Base-by-base conservation (phyloP, 2,329 filamentous ascomycete species). In the Aspergillus carbonarius region DNA sequence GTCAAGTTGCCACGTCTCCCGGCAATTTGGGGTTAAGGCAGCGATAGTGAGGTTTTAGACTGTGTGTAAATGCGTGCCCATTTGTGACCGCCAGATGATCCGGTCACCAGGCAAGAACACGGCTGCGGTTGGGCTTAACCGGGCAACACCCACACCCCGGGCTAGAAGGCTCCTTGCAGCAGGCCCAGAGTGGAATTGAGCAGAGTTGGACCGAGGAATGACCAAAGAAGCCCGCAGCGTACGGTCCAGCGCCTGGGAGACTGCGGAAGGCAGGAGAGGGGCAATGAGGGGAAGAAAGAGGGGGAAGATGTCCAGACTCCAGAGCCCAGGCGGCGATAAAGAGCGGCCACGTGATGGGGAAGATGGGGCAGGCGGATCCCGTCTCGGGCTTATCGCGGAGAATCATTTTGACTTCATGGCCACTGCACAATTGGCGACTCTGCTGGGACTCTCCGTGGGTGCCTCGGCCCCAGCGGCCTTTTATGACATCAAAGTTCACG, bases 211-310 rank as follows among this genome's bases (percentile, higher is more conserved):
- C 51, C 52, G 46, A 46, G 46, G 20, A 13, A 44, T 46, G 30
- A 17, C 25, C 39, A 30, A 25, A 42, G 25, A 32, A 15, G 25
- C 58, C 52, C 48, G 55, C 57, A 62, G 60, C 30, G 54, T 54
- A 48, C 23, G 44, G 39, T 32, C 39, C 27, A 54, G 51, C 44
- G 46, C 35, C 51, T 44, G 48, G 50, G 34, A 39, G 54, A 39
- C 51, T 40, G 56, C 48, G 48, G 59, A 51, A 47, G 49, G 46
- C 46, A 37, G 23, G 42, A 23, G 47, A 42, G 55, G 54, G 42
- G 54, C 59, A 67, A 40, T 56, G 66, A 39, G 58, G 17, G 12
- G 48, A 70, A 35, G 68, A 61, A 55, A 66, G 32, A 57, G 54
- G 6, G 64, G 60, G 7, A 59, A 57, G 40, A 55, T 49, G 20